phyloP scores from a whole-genome alignment of 2,329 filamentous ascomycete genomes.

The Epichloe scottii region DNA sequence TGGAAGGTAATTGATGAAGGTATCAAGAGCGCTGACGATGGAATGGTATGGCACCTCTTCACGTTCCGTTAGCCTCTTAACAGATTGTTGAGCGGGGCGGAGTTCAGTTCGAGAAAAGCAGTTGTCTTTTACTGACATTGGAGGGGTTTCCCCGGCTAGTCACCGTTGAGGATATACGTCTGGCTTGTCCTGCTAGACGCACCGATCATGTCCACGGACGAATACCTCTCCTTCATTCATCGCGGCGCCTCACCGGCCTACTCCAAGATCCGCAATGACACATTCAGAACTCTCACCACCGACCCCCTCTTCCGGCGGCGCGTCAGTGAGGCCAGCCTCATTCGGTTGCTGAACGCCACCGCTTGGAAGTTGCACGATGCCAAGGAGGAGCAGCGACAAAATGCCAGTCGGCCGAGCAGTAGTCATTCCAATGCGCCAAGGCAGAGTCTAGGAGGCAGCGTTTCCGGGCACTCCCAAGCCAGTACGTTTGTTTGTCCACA shows the following conservation, averaged over 20 bases:
- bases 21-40: constrained; percentile 65
- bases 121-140: not conserved
- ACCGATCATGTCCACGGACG: constrained; percentile 70
- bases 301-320: constrained; percentile 94
- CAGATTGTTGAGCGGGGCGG: not conserved
- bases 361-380: constrained; percentile 88
- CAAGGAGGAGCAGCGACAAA: constrained; percentile 35
- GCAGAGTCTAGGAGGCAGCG: constrained; percentile 20
- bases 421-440: constrained; percentile 21
- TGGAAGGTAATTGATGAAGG: constrained; percentile 65
- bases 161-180: constrained; percentile 82
- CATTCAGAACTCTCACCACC: constrained; percentile 89
- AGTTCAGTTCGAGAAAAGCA: not conserved
- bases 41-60: constrained; percentile 48
- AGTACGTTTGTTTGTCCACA: constrained; percentile 22
- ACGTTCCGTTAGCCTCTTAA: not conserved
- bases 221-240: constrained; percentile 82
- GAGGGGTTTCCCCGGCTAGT: constrained; percentile 38
- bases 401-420: constrained; percentile 23
- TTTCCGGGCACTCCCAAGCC: constrained; percentile 25
- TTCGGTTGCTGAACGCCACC: constrained; percentile 85
- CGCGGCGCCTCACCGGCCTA: constrained; percentile 90
- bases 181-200: constrained; percentile 92
- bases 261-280: constrained; percentile 96
- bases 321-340: constrained; percentile 90